Evolutionary conservation across 2,329 filamentous ascomycete genomes (phyloP), one percentile per base, ranked within the genome.

Genomic region (Pyrenochaeta sp.): DNA sequence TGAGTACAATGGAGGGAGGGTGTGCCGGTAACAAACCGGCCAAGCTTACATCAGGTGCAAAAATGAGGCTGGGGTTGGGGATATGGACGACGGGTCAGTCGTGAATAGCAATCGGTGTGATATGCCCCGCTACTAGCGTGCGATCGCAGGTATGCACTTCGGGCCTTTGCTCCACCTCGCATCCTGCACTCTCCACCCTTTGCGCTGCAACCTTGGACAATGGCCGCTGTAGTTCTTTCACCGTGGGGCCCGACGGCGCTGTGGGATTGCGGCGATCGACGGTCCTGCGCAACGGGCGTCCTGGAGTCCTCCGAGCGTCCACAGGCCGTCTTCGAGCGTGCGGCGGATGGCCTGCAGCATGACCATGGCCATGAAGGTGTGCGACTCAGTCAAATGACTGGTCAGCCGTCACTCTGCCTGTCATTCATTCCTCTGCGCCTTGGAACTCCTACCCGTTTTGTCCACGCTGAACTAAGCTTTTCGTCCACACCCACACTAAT

Each of bases 391-490:
- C 65, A 68, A 59, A 54, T 60, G 62, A 65, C 51, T 56, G 54
- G 54, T 63, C 60, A 61, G 57, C 63, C 51, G 63, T 64, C 68
- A 67, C 69, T 62, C 57, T 51, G 57, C 58, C 61, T 70, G 71
- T 71, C 69, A 73, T 63, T 56, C 66, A 62, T 62, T 60, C 58
- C 53, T 64, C 60, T 63, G 52, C 59, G 63, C 65, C 67, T 66
- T 72, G 61, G 55, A 66, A 66, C 59, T 55, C 61, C 56, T 67
- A 37, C 64, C 61, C 51, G 54, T 71, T 67, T 56, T 42, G 64
- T 65, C 62, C 52, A 65, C 53, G 56, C 69, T 61, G 61, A 67
- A 64, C 70, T 68, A 74, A 73, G 71, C 72, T 73, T 74, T 68
- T 64, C 67, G 61, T 60, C 61, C 61, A 62, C 61, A 56, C 71